Conservation (phyloP, 2,329 filamentous ascomycete species). For the Exophiala alcalophila region DNA sequence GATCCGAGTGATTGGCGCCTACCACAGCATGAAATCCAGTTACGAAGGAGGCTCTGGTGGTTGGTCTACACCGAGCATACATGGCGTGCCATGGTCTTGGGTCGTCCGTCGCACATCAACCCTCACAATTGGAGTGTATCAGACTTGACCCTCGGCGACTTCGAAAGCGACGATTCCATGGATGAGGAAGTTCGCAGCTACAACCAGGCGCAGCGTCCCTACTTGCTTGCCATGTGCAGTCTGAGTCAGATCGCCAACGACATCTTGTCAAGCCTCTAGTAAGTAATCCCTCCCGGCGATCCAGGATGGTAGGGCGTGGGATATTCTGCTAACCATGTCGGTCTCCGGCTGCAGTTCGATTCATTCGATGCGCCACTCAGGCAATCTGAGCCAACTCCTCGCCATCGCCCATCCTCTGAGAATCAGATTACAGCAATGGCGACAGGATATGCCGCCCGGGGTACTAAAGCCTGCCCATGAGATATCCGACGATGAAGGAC, state of each 20-base stretch:
- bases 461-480: constrained; percentile 16
- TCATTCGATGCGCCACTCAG: constrained; percentile 12
- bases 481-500: constrained; percentile 12
- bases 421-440: constrained; percentile 15
- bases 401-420: constrained; percentile 13
- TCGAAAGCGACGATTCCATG: constrained; percentile 26
- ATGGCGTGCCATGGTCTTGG: constrained; percentile 85
- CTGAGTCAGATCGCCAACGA: constrained; percentile 11
- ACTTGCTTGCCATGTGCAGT: constrained; percentile 16
- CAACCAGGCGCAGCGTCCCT: constrained; percentile 10
- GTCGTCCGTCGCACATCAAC: constrained; percentile 75
- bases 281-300: constrained; percentile 8
- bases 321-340: no score
- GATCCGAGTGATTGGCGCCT: constrained; percentile 87
- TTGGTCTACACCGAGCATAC: constrained; percentile 92
- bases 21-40: constrained; percentile 77
- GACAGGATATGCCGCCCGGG: constrained; percentile 9
- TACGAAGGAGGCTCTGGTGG: constrained; percentile 84
- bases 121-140: constrained; percentile 72
- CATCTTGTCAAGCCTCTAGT: constrained; percentile 11
- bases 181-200: constrained; percentile 10
- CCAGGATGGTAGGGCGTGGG: no score
- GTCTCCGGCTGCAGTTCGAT: constrained; percentile 13
- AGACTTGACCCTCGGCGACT: constrained; percentile 43
- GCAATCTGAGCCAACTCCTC: constrained; percentile 8